Conservation (phyloP, 2,329 filamentous ascomycete genomes). For the Cordyceps militaris region DNA sequence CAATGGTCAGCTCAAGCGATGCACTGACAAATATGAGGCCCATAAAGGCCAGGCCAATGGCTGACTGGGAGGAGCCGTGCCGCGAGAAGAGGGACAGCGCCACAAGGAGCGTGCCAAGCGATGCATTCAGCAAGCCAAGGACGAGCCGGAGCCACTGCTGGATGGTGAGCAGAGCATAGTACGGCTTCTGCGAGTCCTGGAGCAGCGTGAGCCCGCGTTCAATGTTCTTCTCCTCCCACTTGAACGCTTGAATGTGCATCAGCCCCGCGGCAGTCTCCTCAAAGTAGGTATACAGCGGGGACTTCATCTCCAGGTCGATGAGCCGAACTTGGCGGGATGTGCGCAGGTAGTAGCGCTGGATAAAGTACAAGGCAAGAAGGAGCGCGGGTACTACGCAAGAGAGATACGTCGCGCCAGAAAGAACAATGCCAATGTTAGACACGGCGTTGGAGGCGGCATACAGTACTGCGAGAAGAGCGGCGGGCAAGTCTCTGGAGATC, state of each 20-base stretch:
- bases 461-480: not conserved
- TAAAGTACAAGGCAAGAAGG: constrained; percentile 10
- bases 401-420: not conserved
- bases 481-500: not conserved
- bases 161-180: not conserved
- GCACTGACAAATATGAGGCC: not conserved
- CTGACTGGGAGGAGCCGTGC: not conserved
- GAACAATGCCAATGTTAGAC: not conserved
- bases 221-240: constrained; percentile 10
- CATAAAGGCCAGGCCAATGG: not conserved
- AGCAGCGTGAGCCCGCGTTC: not conserved
- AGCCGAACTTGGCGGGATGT: constrained; percentile 48
- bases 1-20: not conserved
- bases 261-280: constrained; percentile 27
- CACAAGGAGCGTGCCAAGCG: not conserved
- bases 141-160: not conserved
- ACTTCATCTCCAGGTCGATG: constrained; percentile 45
- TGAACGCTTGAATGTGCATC: constrained; percentile 20
- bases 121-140: not conserved
- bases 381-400: not conserved
- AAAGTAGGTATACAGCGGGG: constrained; percentile 35
- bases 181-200: not conserved
- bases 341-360: constrained; percentile 29
- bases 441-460: not conserved
- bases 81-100: not conserved